Base-by-base conservation (phyloP, 768 basidiomycete species). In the Tylopilus plumbeoviolaceoides region DNA sequence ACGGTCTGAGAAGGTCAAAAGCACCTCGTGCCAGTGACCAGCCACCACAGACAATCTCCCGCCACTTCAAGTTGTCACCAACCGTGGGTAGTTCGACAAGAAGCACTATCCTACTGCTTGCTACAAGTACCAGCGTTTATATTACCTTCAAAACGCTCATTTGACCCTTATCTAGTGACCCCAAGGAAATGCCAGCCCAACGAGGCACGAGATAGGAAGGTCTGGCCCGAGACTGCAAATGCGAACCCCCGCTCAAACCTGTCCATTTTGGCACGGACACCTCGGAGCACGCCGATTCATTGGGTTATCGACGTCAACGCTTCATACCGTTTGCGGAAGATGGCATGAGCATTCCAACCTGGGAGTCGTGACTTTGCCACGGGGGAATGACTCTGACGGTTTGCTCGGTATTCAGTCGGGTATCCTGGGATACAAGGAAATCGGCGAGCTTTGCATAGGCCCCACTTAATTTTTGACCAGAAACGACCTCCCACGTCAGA, bases 151-250 rank as follows among this genome's bases (percentile, higher is more conserved):
- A 30, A 23, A 15, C 20, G 10, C 45, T 48, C 6, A 18, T 35
- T 17, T 47, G 4, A 15, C 27, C 38, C 41, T 53, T 30, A 20
- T 50, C 49, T 44, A 20, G 50, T 23, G 23, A 23, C 23, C 30
- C 46, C 41, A 38, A 52, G 48, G 45, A 28, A 55, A 53, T 52
- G 42, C 47, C 45, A 49, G 44, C 42, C 38, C 27, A 44, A 39
- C 28, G 35, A 21, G 39, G 18, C 47, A 53, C 56, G 18, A 43
- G 47, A 55, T 55, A 48, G 52, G 63, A 50, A 62, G 25, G 40
- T 51, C 27, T 18, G 43, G 42, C 15, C 59, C 44, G n/a, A 31
- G 28, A 9, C 23, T 12, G 42, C 40, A 47, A 49, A 49, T 5
- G 30, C 9, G 33, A 33, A 33, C 33, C 33, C 40, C 48, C 44